Base-by-base conservation (phyloP, 768 basidiomycete genomes). In the Lactarius hengduanensis region DNA sequence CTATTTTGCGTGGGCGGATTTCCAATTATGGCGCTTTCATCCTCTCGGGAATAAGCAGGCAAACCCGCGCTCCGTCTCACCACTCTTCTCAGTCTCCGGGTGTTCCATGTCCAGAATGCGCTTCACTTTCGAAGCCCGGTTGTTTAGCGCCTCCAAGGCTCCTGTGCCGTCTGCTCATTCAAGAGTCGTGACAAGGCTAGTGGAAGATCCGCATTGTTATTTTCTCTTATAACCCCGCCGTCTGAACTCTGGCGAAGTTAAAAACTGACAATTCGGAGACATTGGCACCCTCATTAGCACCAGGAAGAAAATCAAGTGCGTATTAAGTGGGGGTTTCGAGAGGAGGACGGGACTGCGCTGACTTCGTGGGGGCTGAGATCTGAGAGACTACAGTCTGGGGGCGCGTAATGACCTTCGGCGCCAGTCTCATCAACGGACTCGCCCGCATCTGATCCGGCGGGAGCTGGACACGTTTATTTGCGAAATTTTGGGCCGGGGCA, bases 401-500 rank as follows among this genome's bases (percentile, higher is more conserved):
- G 58, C 64, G 50, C 32, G 6, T 32, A 32, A 32, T 43, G 16
- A 43, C 2, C 41, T 43, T 43, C 6, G 41, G 41, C 41, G 16
- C 41, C 41, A 47, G 9, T 47, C 4, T 8, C 10, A 3, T 63
- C 26, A 67, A 32, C 32, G 8, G 38, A 68, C 59, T 68, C 22
- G 40, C 68, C 62, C 41, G 20, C 59, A 20, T 28, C 59, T 4
- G 40, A 58, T 45, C 9, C 47, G 3, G 28, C 8, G 30, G 47
- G 32, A 32, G 59, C 1, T 41, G 61, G 64, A 40, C 64, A 61
- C 43, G 58, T 63, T 36, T 80, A 75, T 71, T 89, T 88, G 69
- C 85, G 82, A 1, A 84, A 79, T 73, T 86, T 86, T 38, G 86
- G 84, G 71, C 87, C 86, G 15, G 84, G 86, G 0, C 76, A 70